Conservation (phyloP, 345 rosid genomes). For the Bruguiera sexangula region DNA sequence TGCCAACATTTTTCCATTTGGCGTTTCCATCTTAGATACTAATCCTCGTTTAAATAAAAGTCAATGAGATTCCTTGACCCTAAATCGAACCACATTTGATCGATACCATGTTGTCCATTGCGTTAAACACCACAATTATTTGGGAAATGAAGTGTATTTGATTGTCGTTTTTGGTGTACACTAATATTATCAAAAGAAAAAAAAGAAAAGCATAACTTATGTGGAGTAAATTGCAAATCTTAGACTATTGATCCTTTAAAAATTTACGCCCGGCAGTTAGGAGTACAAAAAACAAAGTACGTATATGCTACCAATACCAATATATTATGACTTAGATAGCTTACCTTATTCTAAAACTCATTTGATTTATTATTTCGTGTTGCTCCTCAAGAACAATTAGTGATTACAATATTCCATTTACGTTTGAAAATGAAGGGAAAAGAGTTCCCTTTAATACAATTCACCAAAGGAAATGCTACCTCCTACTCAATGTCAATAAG, state of each 20-base stretch:
- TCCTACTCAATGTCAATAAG: too few relatives aligned
- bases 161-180: too few relatives aligned
- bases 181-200: too few relatives aligned
- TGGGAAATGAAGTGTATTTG: neutral
- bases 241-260: slow-evolving; percentile 24
- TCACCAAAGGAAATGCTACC: too few relatives aligned
- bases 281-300: slow-evolving; percentile 17
- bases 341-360: slow-evolving; percentile 4
- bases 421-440: too few relatives aligned
- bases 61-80: slow-evolving; percentile 46
- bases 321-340: slow-evolving; percentile 15
- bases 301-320: slow-evolving; percentile 18
- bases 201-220: too few relatives aligned
- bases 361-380: too few relatives aligned
- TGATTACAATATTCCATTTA: too few relatives aligned
- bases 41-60: slow-evolving; percentile 30
- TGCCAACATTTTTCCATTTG: slow-evolving; percentile 7
- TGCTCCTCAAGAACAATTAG: too few relatives aligned
- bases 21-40: slow-evolving; percentile 11
- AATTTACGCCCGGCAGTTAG: slow-evolving; percentile 33
- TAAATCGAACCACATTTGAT: slow-evolving; percentile 22
- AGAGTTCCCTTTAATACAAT: too few relatives aligned
- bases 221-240: neutral
- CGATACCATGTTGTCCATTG: slow-evolving; percentile 25
- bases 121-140: slow-evolving; percentile 17